Conservation (phyloP, 495 filamentous ascomycete genomes). For the Xylaria sp. region DNA sequence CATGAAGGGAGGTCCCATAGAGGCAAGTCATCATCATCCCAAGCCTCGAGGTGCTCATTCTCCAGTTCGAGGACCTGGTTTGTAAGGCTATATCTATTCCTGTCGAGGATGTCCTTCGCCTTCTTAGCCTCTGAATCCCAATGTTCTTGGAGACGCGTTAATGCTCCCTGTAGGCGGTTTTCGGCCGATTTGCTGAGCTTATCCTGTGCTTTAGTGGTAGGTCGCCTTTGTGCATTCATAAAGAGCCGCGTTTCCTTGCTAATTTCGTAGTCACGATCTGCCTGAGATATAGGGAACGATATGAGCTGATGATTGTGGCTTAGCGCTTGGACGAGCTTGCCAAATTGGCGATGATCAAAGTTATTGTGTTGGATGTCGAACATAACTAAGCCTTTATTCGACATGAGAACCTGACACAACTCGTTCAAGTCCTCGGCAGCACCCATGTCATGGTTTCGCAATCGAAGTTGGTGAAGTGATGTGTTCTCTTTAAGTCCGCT, state of each 20-base stretch:
- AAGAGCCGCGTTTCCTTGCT: conserved; percentile 35
- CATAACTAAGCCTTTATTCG: conserved; percentile 39
- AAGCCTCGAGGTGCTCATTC: conserved; percentile 34
- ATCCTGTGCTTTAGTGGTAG: conserved; percentile 22
- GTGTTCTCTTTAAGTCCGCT: conserved; percentile 77
- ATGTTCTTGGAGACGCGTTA: conserved; percentile 29
- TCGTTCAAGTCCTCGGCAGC: conserved; percentile 56
- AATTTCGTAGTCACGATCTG: conserved; percentile 35
- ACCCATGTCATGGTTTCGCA: conserved; percentile 64
- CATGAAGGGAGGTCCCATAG: conserved; percentile 36
- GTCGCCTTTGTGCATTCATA: conserved; percentile 26
- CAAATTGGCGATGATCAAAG: conserved; percentile 45
- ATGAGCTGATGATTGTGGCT: conserved; percentile 35
- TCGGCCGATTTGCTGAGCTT: conserved; percentile 35
- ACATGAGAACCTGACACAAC: conserved; percentile 35
- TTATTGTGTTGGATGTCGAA: conserved; percentile 51
- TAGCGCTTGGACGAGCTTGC: conserved; percentile 36
- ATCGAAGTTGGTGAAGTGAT: conserved; percentile 74
- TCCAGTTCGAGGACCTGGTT: conserved; percentile 31
- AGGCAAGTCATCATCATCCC: conserved; percentile 35
- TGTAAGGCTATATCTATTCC: conserved; percentile 30
- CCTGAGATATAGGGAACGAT: conserved; percentile 38
- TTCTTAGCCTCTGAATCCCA: conserved; percentile 36
- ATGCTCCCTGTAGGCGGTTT: conserved; percentile 31
- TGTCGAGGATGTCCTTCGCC: conserved; percentile 28